These are phyloP conservation scores for Omphalotus guepiniiformis DNA, from an alignment of 768 basidiomycete genomes.

Conservation along the genomic window DNA sequence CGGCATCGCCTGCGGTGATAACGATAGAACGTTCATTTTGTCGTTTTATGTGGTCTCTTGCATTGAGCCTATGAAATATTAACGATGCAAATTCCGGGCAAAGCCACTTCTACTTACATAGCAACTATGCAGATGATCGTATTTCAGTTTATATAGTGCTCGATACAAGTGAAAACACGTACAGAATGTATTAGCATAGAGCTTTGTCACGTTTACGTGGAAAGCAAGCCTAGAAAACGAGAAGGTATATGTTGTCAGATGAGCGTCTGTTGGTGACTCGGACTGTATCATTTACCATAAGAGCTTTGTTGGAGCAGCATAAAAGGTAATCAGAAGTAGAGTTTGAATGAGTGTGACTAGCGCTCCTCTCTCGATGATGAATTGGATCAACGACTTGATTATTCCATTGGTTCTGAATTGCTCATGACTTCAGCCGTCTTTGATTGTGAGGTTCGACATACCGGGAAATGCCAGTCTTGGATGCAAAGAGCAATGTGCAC, in stretches of 20 bases:
- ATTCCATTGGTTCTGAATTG: constrained; percentile 33
- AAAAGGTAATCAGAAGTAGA: constrained; percentile 38
- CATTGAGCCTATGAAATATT: too few species aligned
- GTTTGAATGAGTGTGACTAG: constrained; percentile 42
- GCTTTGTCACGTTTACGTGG: constrained; percentile 43
- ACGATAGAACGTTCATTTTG: too few species aligned
- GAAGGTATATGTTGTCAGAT: not conserved
- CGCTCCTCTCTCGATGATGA: constrained; percentile 37
- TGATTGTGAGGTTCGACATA: constrained; percentile 16
- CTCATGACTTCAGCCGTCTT: not conserved
- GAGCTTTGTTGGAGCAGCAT: constrained; percentile 28
- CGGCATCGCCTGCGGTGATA: too few species aligned
- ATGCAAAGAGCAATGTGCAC: constrained; percentile 33
- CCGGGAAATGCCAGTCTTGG: constrained; percentile 35
- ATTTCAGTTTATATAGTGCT: too few species aligned
- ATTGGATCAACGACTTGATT: constrained; percentile 37
- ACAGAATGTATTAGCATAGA: constrained; percentile 50
- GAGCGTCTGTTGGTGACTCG: not conserved
- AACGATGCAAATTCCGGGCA: too few species aligned
- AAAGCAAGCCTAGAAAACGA: constrained; percentile 36
- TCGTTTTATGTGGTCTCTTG: too few species aligned
- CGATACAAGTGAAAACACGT: too few species aligned
- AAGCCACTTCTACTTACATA: too few species aligned
- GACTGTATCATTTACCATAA: constrained; percentile 29
- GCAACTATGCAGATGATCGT: too few species aligned